phyloP scores from a whole-genome alignment of 768 basidiomycete genomes.

The Boletus huronensis region DNA sequence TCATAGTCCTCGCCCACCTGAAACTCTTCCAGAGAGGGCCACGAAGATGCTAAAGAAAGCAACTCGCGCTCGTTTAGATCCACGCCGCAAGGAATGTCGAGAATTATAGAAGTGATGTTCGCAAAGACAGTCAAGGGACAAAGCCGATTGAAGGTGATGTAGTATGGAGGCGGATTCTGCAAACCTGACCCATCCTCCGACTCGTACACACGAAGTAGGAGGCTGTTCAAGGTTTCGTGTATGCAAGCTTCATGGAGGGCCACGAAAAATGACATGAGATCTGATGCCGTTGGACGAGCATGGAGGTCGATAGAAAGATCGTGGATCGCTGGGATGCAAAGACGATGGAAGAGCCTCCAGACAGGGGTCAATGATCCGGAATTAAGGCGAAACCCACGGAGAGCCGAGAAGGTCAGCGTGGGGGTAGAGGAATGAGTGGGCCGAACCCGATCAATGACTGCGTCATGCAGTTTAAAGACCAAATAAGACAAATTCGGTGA shows the following conservation, averaged over 20 bases:
- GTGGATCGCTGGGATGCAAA: neutral
- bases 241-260: neutral
- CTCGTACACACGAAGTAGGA: neutral
- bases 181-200: neutral
- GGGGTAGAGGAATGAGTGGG: neutral
- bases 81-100: neutral
- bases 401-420: slow-evolving; percentile 1
- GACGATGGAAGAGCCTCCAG: neutral
- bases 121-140: slow-evolving; percentile 1
- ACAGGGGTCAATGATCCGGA: neutral
- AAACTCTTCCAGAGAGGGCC: slow-evolving; percentile 6
- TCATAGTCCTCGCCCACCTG: neutral
- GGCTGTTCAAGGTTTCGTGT: neutral
- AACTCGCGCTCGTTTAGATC: slow-evolving; percentile 9
- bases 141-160: slow-evolving; percentile 1
- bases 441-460: neutral
- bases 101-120: slow-evolving; percentile 2
- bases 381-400: neutral
- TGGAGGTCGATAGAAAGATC: neutral
- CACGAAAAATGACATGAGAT: slow-evolving; percentile 5
- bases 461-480: neutral
- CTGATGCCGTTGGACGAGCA: neutral
- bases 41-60: slow-evolving; percentile 12
- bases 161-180: neutral
- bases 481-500: neutral